A percentile compares a stretch with the other conserved stretches of the same genome.
phyloP scores from a whole-genome alignment of 495 filamentous ascomycete species.

The Rusavskia elegans region DNA sequence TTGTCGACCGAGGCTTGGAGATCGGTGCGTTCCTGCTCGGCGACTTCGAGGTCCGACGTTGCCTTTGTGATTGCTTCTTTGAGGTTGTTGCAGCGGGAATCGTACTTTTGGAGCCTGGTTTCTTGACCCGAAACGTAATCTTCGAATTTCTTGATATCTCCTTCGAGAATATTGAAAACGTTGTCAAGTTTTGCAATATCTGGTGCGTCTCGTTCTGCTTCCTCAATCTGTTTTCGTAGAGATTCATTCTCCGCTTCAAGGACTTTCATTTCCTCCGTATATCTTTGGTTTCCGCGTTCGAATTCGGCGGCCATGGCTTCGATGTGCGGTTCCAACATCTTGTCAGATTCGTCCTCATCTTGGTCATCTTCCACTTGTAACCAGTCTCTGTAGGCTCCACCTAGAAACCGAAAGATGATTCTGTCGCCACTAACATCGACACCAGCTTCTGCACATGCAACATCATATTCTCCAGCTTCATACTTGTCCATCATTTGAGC shows the following conservation, averaged over 20 bases:
- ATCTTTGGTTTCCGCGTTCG: conserved; percentile 61
- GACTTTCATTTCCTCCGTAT: conserved; percentile 62
- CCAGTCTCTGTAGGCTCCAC: conserved; percentile 83
- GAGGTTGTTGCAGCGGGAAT: conserved; percentile 55
- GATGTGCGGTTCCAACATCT: conserved; percentile 64
- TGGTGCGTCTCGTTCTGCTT: conserved; percentile 67
- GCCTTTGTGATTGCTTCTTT: conserved; percentile 67
- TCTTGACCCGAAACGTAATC: conserved; percentile 71
- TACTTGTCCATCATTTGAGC: conserved; percentile 81
- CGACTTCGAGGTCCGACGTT: conserved; percentile 56
- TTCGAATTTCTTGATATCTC: conserved; percentile 83
- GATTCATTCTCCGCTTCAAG: conserved; percentile 70
- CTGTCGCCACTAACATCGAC: conserved; percentile 75
- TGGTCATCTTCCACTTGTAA: conserved; percentile 60
- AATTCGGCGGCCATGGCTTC: conserved; percentile 83
- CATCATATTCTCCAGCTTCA: conserved; percentile 58
- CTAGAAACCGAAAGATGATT: conserved; percentile 85
- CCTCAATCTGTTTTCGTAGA: conserved; percentile 69
- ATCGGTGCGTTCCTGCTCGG: conserved; percentile 61
- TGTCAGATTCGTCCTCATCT: conserved; percentile 67
- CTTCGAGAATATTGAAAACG: conserved; percentile 72
- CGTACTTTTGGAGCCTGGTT: conserved; percentile 69
- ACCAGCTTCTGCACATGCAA: conserved; percentile 73
- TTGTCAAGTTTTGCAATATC: conserved; percentile 72
- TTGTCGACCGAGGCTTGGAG: conserved; percentile 76